Evolutionary conservation across 805 yeast genomes (phyloP).

Genomic region (Kodamaea sagamina): DNA sequence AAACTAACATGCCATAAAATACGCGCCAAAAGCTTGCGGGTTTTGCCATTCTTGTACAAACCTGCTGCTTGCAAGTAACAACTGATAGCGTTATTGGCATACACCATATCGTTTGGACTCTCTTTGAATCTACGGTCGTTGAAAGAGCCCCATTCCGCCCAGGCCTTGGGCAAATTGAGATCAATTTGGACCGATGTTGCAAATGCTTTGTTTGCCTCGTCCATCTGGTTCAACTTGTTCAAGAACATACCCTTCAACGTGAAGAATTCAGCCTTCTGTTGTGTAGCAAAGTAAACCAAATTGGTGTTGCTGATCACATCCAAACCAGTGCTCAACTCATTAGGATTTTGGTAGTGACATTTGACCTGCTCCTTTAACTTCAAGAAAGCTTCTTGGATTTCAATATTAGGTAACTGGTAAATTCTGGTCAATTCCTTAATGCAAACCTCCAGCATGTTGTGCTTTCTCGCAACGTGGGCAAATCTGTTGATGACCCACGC

Average conservation of each 20-base stretch:
- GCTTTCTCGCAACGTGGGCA: slow-evolving; percentile 98
- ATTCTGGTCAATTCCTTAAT: slow-evolving; percentile 89
- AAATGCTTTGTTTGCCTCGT: slow-evolving; percentile 96
- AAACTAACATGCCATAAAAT: slow-evolving; percentile 91
- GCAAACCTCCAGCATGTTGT: slow-evolving; percentile 95
- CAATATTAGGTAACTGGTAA: slow-evolving; percentile 94
- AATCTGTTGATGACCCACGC: slow-evolving; percentile 98
- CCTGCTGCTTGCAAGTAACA: slow-evolving; percentile 98
- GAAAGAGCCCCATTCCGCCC: slow-evolving; percentile 99
- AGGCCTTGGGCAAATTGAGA: slow-evolving; percentile 90
- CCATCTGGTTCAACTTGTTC: slow-evolving; percentile 84
- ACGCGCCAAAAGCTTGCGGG: slow-evolving; percentile 83
- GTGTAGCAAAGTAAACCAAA: slow-evolving; percentile 92
- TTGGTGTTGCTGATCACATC: slow-evolving; percentile 97
- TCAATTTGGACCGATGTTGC: slow-evolving; percentile 98
- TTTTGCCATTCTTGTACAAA: slow-evolving; percentile 86
- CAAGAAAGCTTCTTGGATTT: slow-evolving; percentile 95
- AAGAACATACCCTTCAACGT: slow-evolving; percentile 97
- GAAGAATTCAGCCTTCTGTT: slow-evolving; percentile 97
- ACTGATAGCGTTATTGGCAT: slow-evolving; percentile 91
- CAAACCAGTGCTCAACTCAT: slow-evolving; percentile 89
- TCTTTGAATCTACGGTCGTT: slow-evolving; percentile 87
- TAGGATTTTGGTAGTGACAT: slow-evolving; percentile 90
- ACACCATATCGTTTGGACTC: slow-evolving; percentile 73
- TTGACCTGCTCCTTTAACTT: slow-evolving; percentile 96